Percentiles rank a stretch among this genome's conserved stretches.
These are phyloP conservation scores for Prunus campanulata DNA, from an alignment of 306 rosid genomes.

Conservation along the genomic window DNA sequence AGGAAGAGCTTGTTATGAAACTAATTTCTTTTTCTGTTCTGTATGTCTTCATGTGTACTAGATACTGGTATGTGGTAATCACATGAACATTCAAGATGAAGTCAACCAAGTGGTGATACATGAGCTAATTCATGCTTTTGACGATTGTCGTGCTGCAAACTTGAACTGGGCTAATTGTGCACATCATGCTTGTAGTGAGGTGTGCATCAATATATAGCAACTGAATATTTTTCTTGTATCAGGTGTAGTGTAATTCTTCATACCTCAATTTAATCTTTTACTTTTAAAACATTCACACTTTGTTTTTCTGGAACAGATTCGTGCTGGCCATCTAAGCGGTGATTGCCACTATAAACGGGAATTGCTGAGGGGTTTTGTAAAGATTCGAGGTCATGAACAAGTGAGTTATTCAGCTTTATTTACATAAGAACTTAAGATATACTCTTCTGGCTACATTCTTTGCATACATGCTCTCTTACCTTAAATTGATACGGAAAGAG, in stretches of 20 bases:
- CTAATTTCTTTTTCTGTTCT: constrained; percentile 15
- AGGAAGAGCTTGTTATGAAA: background rate
- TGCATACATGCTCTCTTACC: background rate
- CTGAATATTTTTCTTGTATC: background rate
- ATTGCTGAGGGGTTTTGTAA: constrained; percentile 57
- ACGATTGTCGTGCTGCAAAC: constrained; percentile 78
- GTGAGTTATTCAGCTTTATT: constrained; percentile 31
- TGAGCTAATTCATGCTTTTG: constrained; percentile 87
- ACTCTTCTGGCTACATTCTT: background rate
- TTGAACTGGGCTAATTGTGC: constrained; percentile 83
- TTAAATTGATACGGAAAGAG: background rate
- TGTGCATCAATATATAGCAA: constrained; percentile 13
- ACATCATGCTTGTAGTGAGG: constrained; percentile 98
- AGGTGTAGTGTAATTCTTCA: constrained; percentile 3
- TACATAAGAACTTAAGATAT: background rate
- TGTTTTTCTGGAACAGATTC: constrained; percentile 47
- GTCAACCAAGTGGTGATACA: constrained; percentile 77
- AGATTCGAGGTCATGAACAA: constrained; percentile 76
- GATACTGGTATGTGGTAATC: constrained; percentile 74
- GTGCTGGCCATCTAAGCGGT: constrained; percentile 91
- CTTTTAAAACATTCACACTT: background rate
- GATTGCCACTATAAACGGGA: constrained; percentile 92
- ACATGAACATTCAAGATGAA: constrained; percentile 59
- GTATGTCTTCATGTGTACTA: constrained; percentile 25
- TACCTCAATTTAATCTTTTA: background rate